These are phyloP conservation scores for Melanogaster broomeanus DNA, from an alignment of 768 basidiomycete genomes.

Conservation along the genomic window DNA sequence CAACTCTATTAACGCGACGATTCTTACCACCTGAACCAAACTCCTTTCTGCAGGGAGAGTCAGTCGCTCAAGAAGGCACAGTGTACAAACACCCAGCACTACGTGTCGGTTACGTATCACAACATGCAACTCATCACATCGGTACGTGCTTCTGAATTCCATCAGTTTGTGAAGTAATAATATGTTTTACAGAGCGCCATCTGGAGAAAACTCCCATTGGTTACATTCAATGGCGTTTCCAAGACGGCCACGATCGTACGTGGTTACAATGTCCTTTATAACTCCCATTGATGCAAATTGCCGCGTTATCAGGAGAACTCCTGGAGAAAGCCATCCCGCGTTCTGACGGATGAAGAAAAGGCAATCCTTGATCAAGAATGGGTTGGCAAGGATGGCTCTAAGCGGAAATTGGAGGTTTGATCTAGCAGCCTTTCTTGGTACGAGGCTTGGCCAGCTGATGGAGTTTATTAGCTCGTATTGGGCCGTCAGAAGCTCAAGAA, in stretches of 20 bases:
- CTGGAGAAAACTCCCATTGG: conserved; percentile 95
- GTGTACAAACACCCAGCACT: conserved; percentile 94
- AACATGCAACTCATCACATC: conserved; percentile 97
- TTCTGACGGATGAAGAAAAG: conserved; percentile 87
- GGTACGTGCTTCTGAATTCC: conserved; percentile 42
- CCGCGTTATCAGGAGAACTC: conserved; percentile 64
- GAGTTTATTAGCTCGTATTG: conserved; percentile 64
- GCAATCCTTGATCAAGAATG: conserved; percentile 79
- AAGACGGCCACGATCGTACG: conserved; percentile 95
- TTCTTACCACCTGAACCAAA: conserved; percentile 9
- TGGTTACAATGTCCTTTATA: conserved; percentile 20
- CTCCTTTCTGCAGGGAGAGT: conserved; percentile 67
- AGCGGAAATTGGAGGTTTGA: conserved; percentile 85
- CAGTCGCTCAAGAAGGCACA: conserved; percentile 84
- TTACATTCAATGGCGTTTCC: conserved; percentile 99
- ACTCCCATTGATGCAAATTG: conserved; percentile 7
- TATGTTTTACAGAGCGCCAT: conserved; percentile 66
- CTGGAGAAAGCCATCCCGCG: conserved; percentile 89
- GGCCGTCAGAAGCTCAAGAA: conserved; percentile 98
- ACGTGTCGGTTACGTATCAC: conserved; percentile 95
- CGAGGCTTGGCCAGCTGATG: conserved; percentile 16
- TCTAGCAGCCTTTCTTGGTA: conserved; percentile 8
- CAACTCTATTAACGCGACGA: conserved; percentile 11
- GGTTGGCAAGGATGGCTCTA: conserved; percentile 87
- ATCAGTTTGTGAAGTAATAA: conserved; percentile 21